Percentiles rank a stretch among this genome's conserved stretches.
Evolutionary conservation across 495 filamentous ascomycete genomes (phyloP).

Genomic region (Aspergillus conjunctus): DNA sequence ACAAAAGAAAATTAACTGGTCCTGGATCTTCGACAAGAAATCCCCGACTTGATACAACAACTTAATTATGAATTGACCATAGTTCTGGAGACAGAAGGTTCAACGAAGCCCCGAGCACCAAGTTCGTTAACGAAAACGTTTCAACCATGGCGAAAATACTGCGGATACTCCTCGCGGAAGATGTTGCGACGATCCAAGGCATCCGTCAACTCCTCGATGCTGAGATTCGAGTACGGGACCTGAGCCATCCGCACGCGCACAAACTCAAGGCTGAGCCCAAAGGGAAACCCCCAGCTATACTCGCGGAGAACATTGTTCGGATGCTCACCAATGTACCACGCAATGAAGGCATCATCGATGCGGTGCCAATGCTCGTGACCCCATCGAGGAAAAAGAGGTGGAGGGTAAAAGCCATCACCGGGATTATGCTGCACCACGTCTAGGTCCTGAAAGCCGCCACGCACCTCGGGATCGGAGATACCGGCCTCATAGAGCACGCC

Average conservation of each 20-base stretch:
- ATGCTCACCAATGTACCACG: slow-evolving; percentile 17
- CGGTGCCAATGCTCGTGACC: slow-evolving; percentile 11
- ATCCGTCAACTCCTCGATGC: not conserved
- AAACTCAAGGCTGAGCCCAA: slow-evolving; percentile 15
- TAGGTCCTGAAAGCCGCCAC: slow-evolving; percentile 13
- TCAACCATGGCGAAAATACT: not conserved
- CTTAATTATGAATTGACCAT: not conserved
- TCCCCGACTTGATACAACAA: not conserved
- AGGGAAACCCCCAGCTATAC: slow-evolving; percentile 8
- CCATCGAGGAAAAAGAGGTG: slow-evolving; percentile 12
- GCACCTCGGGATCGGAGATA: slow-evolving; percentile 18
- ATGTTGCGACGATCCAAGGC: slow-evolving; percentile 1
- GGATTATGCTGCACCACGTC: slow-evolving; percentile 15
- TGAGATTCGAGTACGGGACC: slow-evolving; percentile 17
- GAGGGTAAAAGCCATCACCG: slow-evolving; percentile 1
- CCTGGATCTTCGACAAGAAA: not conserved
- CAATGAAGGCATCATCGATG: slow-evolving; percentile 19
- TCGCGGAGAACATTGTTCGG: slow-evolving; percentile 12
- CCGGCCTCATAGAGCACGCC: slow-evolving; percentile 20
- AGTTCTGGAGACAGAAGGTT: not conserved
- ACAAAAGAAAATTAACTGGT: not conserved
- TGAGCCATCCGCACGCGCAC: slow-evolving; percentile 26
- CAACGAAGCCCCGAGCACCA: not conserved
- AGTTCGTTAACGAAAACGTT: not conserved
- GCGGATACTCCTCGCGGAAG: not conserved